phyloP scores from a whole-genome alignment of 2,329 filamentous ascomycete genomes.

The Trichoderma aggressivum region DNA sequence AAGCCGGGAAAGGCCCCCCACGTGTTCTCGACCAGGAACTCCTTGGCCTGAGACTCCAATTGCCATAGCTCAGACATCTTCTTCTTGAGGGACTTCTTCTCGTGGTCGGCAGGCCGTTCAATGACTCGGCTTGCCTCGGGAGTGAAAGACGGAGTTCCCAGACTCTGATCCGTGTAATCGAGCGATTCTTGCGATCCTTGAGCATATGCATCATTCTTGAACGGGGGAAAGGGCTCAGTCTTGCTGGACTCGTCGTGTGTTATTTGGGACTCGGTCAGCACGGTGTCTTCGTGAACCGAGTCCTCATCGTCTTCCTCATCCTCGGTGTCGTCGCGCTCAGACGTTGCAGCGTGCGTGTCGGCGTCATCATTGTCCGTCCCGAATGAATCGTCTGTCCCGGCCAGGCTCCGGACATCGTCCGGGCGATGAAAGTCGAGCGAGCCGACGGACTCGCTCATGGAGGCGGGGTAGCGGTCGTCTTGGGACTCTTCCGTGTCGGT shows the following conservation, averaged over 20 bases:
- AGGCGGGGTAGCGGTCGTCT: slow-evolving; percentile 47
- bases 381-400: slow-evolving; percentile 47
- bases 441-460: slow-evolving; percentile 47
- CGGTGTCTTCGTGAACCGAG: slow-evolving; percentile 16
- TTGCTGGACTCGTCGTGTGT: slow-evolving; percentile 15
- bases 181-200: slow-evolving; percentile 37
- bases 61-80: slow-evolving; percentile 22
- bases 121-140: slow-evolving; percentile 34
- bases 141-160: slow-evolving; percentile 43
- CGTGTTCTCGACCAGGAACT: slow-evolving; percentile 22
- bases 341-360: slow-evolving; percentile 16
- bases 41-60: slow-evolving; percentile 13
- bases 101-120: slow-evolving; percentile 21
- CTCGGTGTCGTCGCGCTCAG: slow-evolving; percentile 13
- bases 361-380: slow-evolving; percentile 42
- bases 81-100: slow-evolving; percentile 19
- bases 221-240: slow-evolving; percentile 28
- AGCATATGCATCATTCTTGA: slow-evolving; percentile 38
- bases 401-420: slow-evolving; percentile 52
- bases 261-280: slow-evolving; percentile 12
- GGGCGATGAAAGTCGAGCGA: slow-evolving; percentile 48
- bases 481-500: slow-evolving; percentile 54
- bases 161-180: slow-evolving; percentile 48
- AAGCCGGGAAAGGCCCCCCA: slow-evolving; percentile 26
- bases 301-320: slow-evolving; percentile 19